phyloP scores from a whole-genome alignment of 805 yeast species.

The Saccharomycopsis oosterbeekiorum region DNA sequence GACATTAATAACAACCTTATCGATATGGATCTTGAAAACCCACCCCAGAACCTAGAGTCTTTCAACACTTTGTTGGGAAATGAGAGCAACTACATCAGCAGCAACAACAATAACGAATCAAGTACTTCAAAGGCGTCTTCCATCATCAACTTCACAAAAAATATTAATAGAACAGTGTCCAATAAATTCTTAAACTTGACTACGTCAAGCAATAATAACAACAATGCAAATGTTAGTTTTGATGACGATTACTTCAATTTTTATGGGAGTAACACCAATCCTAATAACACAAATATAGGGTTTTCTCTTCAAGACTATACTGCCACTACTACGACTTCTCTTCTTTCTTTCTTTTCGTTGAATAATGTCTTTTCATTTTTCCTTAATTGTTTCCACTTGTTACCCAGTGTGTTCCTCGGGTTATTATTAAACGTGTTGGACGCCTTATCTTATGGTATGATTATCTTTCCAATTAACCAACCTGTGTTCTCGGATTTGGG shows the following conservation, averaged over 20 bases:
- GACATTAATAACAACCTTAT: background rate
- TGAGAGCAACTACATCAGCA: constrained; percentile 1
- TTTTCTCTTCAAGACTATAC: background rate
- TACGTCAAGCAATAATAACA: background rate
- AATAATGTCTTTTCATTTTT: background rate
- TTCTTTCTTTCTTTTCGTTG: background rate
- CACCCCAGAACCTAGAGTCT: constrained; percentile 16
- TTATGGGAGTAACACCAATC: background rate
- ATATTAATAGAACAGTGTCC: constrained; percentile 16
- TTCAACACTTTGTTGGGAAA: constrained; percentile 17
- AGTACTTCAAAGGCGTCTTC: constrained; percentile 13
- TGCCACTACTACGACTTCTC: background rate
- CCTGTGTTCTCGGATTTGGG: constrained; percentile 69
- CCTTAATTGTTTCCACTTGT: constrained; percentile 1
- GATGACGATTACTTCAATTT: background rate
- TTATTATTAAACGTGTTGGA: constrained; percentile 78
- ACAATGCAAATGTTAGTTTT: background rate
- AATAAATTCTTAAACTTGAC: constrained; percentile 12
- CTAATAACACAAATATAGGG: background rate
- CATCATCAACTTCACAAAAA: constrained; percentile 17
- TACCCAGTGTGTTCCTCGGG: constrained; percentile 82
- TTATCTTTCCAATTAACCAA: constrained; percentile 85
- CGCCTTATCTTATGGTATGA: constrained; percentile 95
- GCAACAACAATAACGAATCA: constrained; percentile 3
- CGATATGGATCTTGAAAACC: constrained; percentile 6